phyloP scores from a whole-genome alignment of 2,329 filamentous ascomycete species.

The Pseudogymnoascus sp. region DNA sequence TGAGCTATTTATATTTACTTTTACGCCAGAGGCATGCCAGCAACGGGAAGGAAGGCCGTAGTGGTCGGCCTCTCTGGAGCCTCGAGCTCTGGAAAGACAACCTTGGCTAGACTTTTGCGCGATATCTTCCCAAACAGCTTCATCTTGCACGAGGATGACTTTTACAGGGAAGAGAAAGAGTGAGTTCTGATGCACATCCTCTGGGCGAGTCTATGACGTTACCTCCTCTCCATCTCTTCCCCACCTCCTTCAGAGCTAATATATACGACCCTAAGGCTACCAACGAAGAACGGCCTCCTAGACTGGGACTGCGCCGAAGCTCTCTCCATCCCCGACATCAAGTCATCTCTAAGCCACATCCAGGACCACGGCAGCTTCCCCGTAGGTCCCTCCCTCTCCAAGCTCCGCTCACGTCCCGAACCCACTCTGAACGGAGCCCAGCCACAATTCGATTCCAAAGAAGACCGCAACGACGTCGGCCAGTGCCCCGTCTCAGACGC shows the following conservation, averaged over 20 bases:
- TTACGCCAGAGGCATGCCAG: background rate
- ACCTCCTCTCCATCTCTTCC: background rate
- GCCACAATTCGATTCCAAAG: constrained; percentile 45
- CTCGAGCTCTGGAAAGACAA: constrained; percentile 92
- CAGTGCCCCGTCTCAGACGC: constrained; percentile 41
- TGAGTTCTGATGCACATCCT: constrained; percentile 29
- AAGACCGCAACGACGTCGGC: constrained; percentile 55
- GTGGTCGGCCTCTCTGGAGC: constrained; percentile 80
- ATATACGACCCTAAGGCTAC: constrained; percentile 35
- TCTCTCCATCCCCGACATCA: constrained; percentile 62
- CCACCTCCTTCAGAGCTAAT: background rate
- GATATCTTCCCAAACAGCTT: constrained; percentile 71
- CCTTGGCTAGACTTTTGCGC: constrained; percentile 74
- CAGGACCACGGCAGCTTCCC: constrained; percentile 57
- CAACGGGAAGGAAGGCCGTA: constrained; percentile 30
- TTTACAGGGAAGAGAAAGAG: constrained; percentile 74
- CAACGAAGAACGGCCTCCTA: constrained; percentile 50
- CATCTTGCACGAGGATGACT: constrained; percentile 93
- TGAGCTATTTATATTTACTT: background rate
- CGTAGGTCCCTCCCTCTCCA: constrained; percentile 34
- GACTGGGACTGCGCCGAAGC: constrained; percentile 91
- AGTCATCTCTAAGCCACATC: constrained; percentile 60
- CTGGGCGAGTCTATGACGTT: background rate
- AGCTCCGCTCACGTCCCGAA: constrained; percentile 10
- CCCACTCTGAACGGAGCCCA: constrained; percentile 26